These are phyloP conservation scores for Irpex sp. DNA, from an alignment of 1,284 basidiomycete genomes.

Conservation along the genomic window DNA sequence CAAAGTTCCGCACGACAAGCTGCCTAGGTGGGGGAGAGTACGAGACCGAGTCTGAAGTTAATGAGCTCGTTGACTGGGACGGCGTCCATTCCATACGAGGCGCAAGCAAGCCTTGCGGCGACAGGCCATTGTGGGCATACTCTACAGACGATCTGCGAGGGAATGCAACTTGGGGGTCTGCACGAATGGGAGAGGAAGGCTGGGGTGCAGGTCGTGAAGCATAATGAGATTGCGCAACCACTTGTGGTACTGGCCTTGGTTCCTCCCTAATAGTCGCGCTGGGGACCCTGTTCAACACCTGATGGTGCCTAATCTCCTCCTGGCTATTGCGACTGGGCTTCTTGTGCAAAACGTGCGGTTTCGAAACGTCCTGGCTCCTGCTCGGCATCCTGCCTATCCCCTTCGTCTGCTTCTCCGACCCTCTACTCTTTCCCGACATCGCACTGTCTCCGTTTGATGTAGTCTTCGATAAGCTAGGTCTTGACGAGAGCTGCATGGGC, in stretches of 20 bases:
- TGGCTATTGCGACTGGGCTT: not conserved
- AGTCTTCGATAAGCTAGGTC: conserved; percentile 6
- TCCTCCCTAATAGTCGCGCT: not conserved
- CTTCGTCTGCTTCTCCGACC: conserved; percentile 1
- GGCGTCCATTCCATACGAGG: not conserved
- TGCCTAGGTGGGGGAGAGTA: conserved; percentile 3
- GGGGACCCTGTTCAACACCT: not conserved
- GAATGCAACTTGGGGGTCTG: not conserved
- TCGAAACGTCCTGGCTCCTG: not conserved
- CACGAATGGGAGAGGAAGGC: not conserved
- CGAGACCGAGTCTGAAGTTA: conserved; percentile 4
- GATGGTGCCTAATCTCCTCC: not conserved
- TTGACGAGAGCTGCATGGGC: conserved; percentile 22
- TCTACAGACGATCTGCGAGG: not conserved
- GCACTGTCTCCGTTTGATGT: not conserved
- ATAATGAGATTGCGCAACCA: not conserved
- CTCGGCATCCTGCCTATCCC: conserved; percentile 4
- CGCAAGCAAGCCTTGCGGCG: not conserved
- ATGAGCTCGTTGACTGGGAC: conserved; percentile 1
- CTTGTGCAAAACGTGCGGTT: not conserved
- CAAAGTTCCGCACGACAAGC: conserved; percentile 11
- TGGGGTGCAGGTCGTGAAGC: not conserved
- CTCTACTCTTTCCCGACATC: not conserved
- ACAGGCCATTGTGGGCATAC: not conserved
- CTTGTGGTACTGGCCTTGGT: not conserved